Conservation (phyloP, 306 rosid genomes). For the Lathyrus oleraceus region DNA sequence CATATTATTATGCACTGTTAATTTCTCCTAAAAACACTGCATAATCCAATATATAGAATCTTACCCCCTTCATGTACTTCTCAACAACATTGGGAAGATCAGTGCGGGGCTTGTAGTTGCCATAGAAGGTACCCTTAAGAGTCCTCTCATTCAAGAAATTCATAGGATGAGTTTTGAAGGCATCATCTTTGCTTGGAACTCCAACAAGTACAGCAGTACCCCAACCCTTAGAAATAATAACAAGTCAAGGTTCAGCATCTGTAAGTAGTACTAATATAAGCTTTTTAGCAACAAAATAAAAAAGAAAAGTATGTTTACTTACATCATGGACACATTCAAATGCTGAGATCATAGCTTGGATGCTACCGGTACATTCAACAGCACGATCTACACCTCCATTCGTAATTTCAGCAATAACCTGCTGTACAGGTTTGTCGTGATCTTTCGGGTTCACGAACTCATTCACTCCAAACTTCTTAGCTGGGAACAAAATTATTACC, state of each 20-base stretch:
- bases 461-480: conserved; percentile 84
- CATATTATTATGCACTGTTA: too few species aligned
- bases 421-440: conserved; percentile 75
- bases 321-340: conserved; percentile 96
- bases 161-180: conserved; percentile 76
- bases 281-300: neutral
- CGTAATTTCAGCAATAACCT: conserved; percentile 86
- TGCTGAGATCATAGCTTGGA: conserved; percentile 89
- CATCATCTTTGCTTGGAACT: conserved; percentile 81
- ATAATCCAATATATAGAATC: neutral
- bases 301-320: neutral
- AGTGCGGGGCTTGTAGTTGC: conserved; percentile 87
- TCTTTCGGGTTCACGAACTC: conserved; percentile 91
- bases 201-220: conserved; percentile 95
- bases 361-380: conserved; percentile 82
- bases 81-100: conserved; percentile 81
- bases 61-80: conserved; percentile 67
- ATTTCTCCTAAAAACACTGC: neutral
- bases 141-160: conserved; percentile 81
- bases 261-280: neutral
- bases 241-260: conserved; percentile 7
- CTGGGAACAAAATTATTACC: conserved; percentile 41
- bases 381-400: conserved; percentile 90
- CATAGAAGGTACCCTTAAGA: conserved; percentile 87
- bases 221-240: conserved; percentile 68